Evolutionary conservation across 768 basidiomycete species (phyloP).

Genomic region (Suillus tomentosus): DNA sequence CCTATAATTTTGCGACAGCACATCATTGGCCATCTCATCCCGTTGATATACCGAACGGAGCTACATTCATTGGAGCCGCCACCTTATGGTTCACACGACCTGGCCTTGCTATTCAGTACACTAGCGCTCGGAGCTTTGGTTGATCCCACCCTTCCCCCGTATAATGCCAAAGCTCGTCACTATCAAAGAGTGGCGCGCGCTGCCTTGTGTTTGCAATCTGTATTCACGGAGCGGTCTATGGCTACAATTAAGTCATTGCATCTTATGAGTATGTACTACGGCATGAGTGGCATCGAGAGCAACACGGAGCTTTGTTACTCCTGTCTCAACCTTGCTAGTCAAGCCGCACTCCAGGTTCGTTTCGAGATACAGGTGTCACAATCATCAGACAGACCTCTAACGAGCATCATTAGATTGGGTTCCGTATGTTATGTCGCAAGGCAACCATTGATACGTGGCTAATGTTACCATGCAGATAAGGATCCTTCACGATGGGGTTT

Average conservation of each 20-base stretch:
- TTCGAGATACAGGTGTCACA: not conserved
- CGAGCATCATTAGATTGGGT: conserved; percentile 14
- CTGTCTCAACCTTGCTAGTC: conserved; percentile 48
- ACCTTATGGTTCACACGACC: conserved; percentile 49
- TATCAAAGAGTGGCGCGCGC: conserved; percentile 52
- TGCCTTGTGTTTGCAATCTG: conserved; percentile 46
- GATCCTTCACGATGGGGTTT: conserved; percentile 56
- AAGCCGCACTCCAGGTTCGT: conserved; percentile 49
- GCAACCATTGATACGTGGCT: conserved; percentile 11
- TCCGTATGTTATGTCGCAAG: conserved; percentile 15
- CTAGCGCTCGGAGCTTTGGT: conserved; percentile 51
- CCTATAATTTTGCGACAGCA: conserved; percentile 48
- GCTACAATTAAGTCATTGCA: conserved; percentile 51
- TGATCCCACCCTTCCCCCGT: conserved; percentile 47
- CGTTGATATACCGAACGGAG: conserved; percentile 39
- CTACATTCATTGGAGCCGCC: conserved; percentile 1
- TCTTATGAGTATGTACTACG: conserved; percentile 56
- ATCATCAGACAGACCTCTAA: not conserved
- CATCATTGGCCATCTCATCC: conserved; percentile 47
- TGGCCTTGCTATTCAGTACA: conserved; percentile 48
- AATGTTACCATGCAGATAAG: conserved; percentile 37
- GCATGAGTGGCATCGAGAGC: conserved; percentile 52
- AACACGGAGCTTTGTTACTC: conserved; percentile 50
- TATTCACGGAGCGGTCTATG: conserved; percentile 45
- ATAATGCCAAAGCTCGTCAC: conserved; percentile 53